These are phyloP conservation scores for Mikania micrantha DNA, from an alignment of 129 eudicot genomes.

Conservation along the genomic window DNA sequence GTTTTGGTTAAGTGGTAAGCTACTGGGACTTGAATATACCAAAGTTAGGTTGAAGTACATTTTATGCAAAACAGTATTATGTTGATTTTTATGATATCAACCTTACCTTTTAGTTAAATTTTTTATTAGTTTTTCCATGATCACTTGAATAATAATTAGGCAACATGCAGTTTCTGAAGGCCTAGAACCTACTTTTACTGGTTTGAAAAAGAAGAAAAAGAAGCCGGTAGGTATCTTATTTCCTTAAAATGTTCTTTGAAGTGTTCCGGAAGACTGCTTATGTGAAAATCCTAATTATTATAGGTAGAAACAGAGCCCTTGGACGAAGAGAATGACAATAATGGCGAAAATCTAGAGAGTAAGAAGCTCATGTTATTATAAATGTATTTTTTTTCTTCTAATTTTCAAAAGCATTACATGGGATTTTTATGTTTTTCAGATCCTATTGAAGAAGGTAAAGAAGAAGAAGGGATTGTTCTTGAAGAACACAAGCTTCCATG, in stretches of 20 bases:
- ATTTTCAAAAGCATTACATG: neutral
- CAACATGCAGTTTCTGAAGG: slow-evolving; percentile 52
- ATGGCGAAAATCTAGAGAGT: slow-evolving; percentile 55
- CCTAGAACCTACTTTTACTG: slow-evolving; percentile 60
- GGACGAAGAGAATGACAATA: slow-evolving; percentile 58
- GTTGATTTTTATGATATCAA: no score
- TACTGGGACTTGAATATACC: no score
- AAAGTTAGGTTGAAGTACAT: no score
- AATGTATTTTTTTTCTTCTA: no score
- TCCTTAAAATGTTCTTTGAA: neutral
- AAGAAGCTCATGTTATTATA: no score
- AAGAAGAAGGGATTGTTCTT: slow-evolving; percentile 42
- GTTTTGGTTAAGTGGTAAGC: no score
- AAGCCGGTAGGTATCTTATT: slow-evolving; percentile 40
- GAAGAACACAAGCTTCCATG: slow-evolving; percentile 59
- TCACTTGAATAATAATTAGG: neutral
- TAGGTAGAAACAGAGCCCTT: slow-evolving; percentile 61
- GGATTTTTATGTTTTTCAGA: slow-evolving; percentile 16
- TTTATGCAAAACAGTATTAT: no score
- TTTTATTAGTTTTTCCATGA: neutral
- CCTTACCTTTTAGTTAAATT: neutral
- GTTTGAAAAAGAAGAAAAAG: slow-evolving; percentile 86
- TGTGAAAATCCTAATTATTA: slow-evolving; percentile 6
- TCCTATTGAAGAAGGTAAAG: slow-evolving; percentile 47
- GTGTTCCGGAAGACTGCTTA: neutral